These are phyloP conservation scores for Peronospora farinosa DNA, from an alignment of 352 stramenopile genomes.

Conservation along the genomic window DNA sequence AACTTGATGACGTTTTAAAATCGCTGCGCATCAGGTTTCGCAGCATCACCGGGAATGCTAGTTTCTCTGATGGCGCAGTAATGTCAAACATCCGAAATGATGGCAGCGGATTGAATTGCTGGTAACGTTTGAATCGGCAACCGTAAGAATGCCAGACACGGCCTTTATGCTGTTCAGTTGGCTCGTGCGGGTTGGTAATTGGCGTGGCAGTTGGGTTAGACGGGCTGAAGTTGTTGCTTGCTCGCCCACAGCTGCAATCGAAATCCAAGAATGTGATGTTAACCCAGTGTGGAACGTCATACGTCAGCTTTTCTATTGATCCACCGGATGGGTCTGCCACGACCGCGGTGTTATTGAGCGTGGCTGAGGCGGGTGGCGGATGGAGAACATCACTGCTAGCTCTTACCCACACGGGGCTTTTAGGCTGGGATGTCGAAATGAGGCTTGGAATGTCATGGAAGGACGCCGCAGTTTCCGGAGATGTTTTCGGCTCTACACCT, in stretches of 20 bases:
- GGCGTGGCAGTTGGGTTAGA: not conserved
- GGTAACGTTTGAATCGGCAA: slow-evolving; percentile 41
- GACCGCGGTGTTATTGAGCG: not conserved
- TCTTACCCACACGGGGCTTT: slow-evolving; percentile 23
- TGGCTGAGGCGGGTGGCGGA: slow-evolving; percentile 10
- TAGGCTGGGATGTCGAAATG: slow-evolving; percentile 19
- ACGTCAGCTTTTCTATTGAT: slow-evolving; percentile 28
- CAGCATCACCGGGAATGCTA: slow-evolving; percentile 47
- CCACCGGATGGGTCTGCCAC: not conserved
- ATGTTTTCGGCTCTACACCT: slow-evolving; percentile 11
- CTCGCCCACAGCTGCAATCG: slow-evolving; percentile 44
- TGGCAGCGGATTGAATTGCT: slow-evolving; percentile 51
- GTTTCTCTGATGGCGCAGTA: slow-evolving; percentile 39
- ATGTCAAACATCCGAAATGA: slow-evolving; percentile 73
- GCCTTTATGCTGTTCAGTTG: slow-evolving; percentile 7
- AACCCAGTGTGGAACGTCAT: slow-evolving; percentile 94
- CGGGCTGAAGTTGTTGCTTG: slow-evolving; percentile 3
- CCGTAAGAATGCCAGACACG: slow-evolving; percentile 32
- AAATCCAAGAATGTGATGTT: slow-evolving; percentile 86
- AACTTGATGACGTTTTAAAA: slow-evolving; percentile 1
- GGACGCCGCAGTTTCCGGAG: slow-evolving; percentile 16
- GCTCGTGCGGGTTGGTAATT: slow-evolving; percentile 4
- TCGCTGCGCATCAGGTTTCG: slow-evolving; percentile 40
- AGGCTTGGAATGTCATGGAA: slow-evolving; percentile 10
- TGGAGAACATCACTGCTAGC: slow-evolving; percentile 9